A percentile compares a stretch with the other conserved stretches of the same genome.
These are phyloP conservation scores for Aspergillus costaricaensis DNA, from an alignment of 2,329 filamentous ascomycete species.

Conservation along the genomic window DNA sequence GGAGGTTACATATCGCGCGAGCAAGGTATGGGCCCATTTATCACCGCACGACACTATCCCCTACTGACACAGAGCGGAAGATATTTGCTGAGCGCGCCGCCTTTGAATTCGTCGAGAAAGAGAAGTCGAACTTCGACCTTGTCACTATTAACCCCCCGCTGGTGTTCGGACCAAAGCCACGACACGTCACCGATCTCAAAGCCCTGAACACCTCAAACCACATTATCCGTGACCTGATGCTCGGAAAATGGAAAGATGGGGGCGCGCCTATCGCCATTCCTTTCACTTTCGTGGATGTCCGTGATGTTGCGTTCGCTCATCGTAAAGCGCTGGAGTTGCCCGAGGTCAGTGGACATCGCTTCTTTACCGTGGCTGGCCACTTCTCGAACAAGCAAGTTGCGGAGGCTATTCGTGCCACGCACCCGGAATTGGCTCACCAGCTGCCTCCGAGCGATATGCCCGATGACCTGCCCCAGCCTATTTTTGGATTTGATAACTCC, in stretches of 20 bases:
- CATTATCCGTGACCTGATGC: neutral
- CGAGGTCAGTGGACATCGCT: neutral
- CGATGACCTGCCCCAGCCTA: neutral
- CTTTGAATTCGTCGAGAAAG: slow-evolving; percentile 3
- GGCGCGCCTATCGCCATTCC: neutral
- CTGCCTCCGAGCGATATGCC: neutral
- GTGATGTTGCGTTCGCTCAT: slow-evolving; percentile 14
- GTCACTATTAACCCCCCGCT: slow-evolving; percentile 6
- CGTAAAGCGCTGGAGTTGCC: slow-evolving; percentile 1
- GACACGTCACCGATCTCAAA: neutral
- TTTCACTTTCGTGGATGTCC: slow-evolving; percentile 12
- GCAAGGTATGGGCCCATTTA: neutral
- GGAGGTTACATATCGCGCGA: slow-evolving; percentile 2
- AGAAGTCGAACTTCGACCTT: slow-evolving; percentile 8
- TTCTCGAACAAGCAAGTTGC: neutral
- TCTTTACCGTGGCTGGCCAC: neutral
- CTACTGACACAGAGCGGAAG: neutral
- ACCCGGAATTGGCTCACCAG: neutral
- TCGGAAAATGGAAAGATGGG: neutral
- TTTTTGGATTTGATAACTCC: neutral
- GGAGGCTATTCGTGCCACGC: neutral
- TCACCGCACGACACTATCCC: too few relatives aligned
- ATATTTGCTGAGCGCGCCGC: slow-evolving; percentile 11
- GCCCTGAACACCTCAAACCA: neutral
- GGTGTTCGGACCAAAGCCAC: slow-evolving; percentile 6